phyloP scores from a whole-genome alignment of 1,139 yeast species.

The Scheffersomyces cryptocercus region DNA sequence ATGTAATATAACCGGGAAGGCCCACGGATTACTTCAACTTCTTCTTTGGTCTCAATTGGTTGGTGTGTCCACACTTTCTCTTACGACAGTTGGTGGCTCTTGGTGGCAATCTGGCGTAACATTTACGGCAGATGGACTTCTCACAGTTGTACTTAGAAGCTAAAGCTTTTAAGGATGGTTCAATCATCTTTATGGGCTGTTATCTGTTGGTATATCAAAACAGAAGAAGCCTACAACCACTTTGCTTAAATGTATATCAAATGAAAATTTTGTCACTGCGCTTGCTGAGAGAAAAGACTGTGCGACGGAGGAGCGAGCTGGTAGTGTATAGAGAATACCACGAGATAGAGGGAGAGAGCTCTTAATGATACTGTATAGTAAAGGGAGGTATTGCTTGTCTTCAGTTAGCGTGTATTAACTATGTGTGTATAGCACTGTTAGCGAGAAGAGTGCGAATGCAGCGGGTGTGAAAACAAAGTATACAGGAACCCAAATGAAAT shows the following conservation, averaged over 20 bases:
- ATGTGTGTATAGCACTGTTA: too few relatives aligned
- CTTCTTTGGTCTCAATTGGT: conserved; percentile 99
- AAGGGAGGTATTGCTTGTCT: too few relatives aligned
- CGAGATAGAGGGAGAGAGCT: too few relatives aligned
- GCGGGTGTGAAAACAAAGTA: too few relatives aligned
- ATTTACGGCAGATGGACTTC: conserved; percentile 97
- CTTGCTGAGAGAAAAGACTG: too few relatives aligned
- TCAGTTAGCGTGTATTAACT: too few relatives aligned
- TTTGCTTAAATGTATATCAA: conserved; percentile 8
- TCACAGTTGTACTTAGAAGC: conserved; percentile 99
- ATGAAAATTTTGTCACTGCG: not conserved
- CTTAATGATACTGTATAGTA: too few relatives aligned
- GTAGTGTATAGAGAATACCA: too few relatives aligned
- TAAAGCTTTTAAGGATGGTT: conserved; percentile 98
- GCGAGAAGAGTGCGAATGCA: too few relatives aligned
- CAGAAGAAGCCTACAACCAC: not conserved
- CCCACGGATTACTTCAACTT: conserved; percentile 81
- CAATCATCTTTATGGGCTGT: conserved; percentile 62
- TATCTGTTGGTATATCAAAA: conserved; percentile 4
- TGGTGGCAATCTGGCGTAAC: conserved; percentile 99
- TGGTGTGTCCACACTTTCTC: conserved; percentile 99
- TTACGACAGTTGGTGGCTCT: conserved; percentile 99
- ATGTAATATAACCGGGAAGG: not conserved
- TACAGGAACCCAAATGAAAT: too few relatives aligned
- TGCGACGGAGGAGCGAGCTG: too few relatives aligned